Conservation (phyloP, 2,329 filamentous ascomycete genomes). For the Pestalotiopsis sp. region DNA sequence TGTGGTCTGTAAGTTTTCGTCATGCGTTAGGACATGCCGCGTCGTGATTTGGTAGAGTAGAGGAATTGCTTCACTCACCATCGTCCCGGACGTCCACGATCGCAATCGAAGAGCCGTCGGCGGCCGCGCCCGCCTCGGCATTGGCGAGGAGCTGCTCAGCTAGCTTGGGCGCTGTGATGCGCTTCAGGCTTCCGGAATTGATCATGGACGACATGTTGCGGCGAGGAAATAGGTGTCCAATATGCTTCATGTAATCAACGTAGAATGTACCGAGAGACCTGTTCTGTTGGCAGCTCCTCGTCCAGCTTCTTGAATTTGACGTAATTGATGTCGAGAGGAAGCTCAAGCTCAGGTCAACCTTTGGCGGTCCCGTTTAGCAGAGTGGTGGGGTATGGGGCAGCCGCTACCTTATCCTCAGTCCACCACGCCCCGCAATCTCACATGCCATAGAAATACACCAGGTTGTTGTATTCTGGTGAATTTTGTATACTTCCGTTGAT, state of each 20-base stretch:
- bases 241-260: neutral
- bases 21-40: too few relatives aligned
- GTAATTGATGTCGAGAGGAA: neutral
- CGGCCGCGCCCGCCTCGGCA: slow-evolving; percentile 34
- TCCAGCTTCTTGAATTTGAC: neutral
- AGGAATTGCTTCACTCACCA: slow-evolving; percentile 46
- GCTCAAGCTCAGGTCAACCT: neutral
- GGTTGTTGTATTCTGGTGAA: too few relatives aligned
- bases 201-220: slow-evolving; percentile 5
- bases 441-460: neutral
- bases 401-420: neutral
- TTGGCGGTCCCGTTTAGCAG: neutral
- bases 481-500: too few relatives aligned
- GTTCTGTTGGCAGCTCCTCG: neutral
- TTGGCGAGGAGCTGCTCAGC: slow-evolving; percentile 62
- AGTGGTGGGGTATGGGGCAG: neutral
- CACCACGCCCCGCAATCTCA: neutral
- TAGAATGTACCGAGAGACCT: neutral
- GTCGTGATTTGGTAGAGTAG: neutral
- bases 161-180: slow-evolving; percentile 71
- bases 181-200: slow-evolving; percentile 62
- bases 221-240: neutral
- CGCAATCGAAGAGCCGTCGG: slow-evolving; percentile 42
- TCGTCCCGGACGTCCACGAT: slow-evolving; percentile 90
- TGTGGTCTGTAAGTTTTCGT: slow-evolving; percentile 63